Conservation (phyloP, 495 filamentous ascomycete species). For the Elasticomyces elasticus region DNA sequence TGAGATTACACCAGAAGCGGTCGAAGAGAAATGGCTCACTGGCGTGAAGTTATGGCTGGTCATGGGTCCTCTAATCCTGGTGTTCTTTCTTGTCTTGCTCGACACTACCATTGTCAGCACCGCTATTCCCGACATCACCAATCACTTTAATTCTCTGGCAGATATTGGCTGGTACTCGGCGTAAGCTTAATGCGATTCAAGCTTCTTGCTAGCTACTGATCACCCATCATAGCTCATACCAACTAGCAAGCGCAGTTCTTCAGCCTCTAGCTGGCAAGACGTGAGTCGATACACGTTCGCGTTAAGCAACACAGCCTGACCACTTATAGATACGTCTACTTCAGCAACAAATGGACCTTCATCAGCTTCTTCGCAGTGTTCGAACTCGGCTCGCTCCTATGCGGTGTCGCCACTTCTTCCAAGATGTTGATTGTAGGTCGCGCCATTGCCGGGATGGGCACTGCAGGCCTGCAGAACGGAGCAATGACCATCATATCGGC, state of each 20-base stretch:
- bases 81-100: constrained; percentile 26
- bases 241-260: constrained; percentile 19
- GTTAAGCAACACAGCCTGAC: too few relatives aligned
- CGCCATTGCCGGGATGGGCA: constrained; percentile 17
- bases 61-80: constrained; percentile 22
- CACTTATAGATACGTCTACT: constrained; percentile 28
- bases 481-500: constrained; percentile 15
- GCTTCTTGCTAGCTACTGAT: too few relatives aligned
- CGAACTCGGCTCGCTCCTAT: constrained; percentile 18
- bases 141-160: constrained; percentile 26
- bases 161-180: constrained; percentile 32
- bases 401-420: constrained; percentile 13
- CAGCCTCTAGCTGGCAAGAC: constrained; percentile 30
- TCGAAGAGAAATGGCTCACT: not conserved
- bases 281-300: too few relatives aligned
- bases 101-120: constrained; percentile 13
- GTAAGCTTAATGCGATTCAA: too few relatives aligned
- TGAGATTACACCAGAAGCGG: not conserved
- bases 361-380: constrained; percentile 18
- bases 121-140: constrained; percentile 29
- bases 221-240: too few relatives aligned
- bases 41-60: constrained; percentile 9
- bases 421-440: constrained; percentile 19
- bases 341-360: constrained; percentile 26
- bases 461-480: constrained; percentile 13